Evolutionary conservation across 805 yeast genomes (phyloP), one percentile per base, ranked within the genome.

Genomic region (Saturnispora sanitii): DNA sequence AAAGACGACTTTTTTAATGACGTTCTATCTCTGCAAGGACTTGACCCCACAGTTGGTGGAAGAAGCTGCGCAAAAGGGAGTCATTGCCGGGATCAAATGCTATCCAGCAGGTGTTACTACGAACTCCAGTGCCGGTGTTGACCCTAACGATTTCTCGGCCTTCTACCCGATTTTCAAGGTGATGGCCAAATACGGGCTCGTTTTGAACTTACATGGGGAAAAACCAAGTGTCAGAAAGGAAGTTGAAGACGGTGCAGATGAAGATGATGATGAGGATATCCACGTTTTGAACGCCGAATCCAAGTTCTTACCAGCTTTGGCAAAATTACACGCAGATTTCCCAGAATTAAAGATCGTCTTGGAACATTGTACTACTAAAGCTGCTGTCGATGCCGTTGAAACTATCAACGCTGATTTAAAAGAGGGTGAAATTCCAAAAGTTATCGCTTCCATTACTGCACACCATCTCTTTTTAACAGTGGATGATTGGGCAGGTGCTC

Each of bases 101-200:
- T 92, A 92, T 60, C 99, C 99, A 32, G 96, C 97, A 2, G 99
- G 99, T 34, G 99, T 92, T 25, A 92, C 99, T n/a, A 92, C 99
- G 30, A 92, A 92, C 65, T 86, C 96, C 8, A 62, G 73, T 37
- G 83, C 80, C 3, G 98, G 98, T 38, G 96, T 92, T 19, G 92
- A 83, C 58, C 94, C 94, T 19, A 85, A 87, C 52, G 95, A 90
- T 54, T 92, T 92, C 62, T 73, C 81, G 36, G 77, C 72, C 5
- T 92, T 88, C 54, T 92, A 87, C 58, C 95, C 96, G 4, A 71
- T 92, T 8, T 92, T 92, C 57, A 71, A 82, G 54, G 95, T 85
- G 12, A 80, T 92, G 90, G 81, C 90, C 61, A 71, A 75, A 47
- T 73, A 83, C 46, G 71, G 73, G 38, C 61, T 92, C 57, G 81